phyloP scores from a whole-genome alignment of 371 early-diverging fungal species.

The Quaeritorhiza haematococci region DNA sequence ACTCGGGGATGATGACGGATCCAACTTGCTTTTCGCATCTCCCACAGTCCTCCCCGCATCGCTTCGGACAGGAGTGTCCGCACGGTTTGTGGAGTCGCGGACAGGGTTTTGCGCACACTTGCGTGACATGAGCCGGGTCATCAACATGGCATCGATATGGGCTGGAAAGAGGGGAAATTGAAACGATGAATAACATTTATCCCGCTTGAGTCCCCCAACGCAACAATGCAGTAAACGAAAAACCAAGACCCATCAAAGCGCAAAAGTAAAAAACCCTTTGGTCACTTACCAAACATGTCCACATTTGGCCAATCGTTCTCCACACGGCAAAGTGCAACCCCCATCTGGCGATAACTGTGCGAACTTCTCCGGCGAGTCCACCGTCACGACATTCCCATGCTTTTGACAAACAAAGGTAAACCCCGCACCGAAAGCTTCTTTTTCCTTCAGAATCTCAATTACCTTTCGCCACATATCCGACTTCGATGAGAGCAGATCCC shows the following conservation, averaged over 20 bases:
- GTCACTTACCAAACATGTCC: constrained; percentile 27
- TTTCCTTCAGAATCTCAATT: constrained; percentile 8
- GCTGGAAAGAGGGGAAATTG: too few relatives aligned
- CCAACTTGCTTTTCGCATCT: constrained; percentile 18
- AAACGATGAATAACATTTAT: too few relatives aligned
- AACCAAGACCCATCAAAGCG: too few relatives aligned
- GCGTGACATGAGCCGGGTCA: constrained; percentile 28
- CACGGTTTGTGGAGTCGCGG: constrained; percentile 29
- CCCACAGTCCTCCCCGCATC: constrained; percentile 47
- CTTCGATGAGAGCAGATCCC: constrained; percentile 40
- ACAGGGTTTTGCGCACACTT: constrained; percentile 38
- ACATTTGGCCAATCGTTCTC: constrained; percentile 10
- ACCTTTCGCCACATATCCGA: constrained; percentile 51
- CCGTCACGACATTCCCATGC: constrained; percentile 29
- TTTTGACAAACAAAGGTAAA: constrained; percentile 32
- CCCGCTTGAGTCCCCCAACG: too few relatives aligned
- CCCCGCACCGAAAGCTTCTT: constrained; percentile 39
- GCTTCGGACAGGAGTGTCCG: constrained; percentile 33
- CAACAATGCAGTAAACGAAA: too few relatives aligned
- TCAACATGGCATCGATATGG: constrained; percentile 44
- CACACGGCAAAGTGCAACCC: constrained; percentile 21
- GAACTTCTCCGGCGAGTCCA: constrained; percentile 24
- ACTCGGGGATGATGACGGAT: constrained; percentile 5
- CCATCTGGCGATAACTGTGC: constrained; percentile 18
- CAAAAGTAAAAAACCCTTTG: too few relatives aligned